Percentiles rank a stretch among this genome's conserved stretches.
Conservation (phyloP, 768 basidiomycete species). For the Boletus subparvulus region DNA sequence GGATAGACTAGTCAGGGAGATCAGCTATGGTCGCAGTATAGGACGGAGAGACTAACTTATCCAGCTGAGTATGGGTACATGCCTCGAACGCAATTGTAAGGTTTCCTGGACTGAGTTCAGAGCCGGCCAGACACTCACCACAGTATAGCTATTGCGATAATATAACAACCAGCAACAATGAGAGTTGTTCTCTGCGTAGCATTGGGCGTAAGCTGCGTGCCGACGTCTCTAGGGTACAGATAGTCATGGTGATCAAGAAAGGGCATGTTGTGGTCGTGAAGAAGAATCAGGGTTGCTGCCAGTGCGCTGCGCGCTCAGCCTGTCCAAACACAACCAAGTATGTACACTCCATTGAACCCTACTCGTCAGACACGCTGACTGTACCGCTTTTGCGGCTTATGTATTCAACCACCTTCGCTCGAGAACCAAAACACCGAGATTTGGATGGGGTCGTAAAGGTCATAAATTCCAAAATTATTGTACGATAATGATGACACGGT, state of each 20-base stretch:
- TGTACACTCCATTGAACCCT: too few species aligned
- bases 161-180: conserved; percentile 76
- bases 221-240: conserved; percentile 28
- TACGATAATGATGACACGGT: conserved; percentile 20
- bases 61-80: conserved; percentile 68
- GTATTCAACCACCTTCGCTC: too few species aligned
- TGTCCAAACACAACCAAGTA: conserved; percentile 1
- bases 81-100: conserved; percentile 45
- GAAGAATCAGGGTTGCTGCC: not conserved
- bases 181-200: conserved; percentile 72
- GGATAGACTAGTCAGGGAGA: conserved; percentile 64
- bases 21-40: conserved; percentile 10
- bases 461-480: conserved; percentile 12
- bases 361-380: too few species aligned
- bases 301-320: conserved; percentile 3
- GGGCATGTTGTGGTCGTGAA: conserved; percentile 33
- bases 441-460: not conserved
- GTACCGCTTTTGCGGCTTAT: too few species aligned
- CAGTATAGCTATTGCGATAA: conserved; percentile 73
- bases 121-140: conserved; percentile 49
- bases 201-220: conserved; percentile 55
- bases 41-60: conserved; percentile 56
- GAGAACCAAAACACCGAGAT: too few species aligned
- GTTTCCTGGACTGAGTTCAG: not conserved
- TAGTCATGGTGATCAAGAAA: conserved; percentile 18